These are phyloP conservation scores for Verbascum thapsus DNA, from an alignment of 257 asterid genomes.

Conservation along the genomic window DNA sequence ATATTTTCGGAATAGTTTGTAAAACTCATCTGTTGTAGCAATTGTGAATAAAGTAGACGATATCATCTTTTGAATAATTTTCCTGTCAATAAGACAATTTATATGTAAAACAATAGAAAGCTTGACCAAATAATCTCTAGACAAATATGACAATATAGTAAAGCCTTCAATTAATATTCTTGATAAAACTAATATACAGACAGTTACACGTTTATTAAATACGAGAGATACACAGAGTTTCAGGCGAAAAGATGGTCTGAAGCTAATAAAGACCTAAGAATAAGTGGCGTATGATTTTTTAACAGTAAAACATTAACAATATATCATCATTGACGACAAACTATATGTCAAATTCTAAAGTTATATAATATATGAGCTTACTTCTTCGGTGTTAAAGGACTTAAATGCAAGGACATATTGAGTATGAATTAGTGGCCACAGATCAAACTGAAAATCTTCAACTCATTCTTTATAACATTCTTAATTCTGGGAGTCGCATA, in stretches of 20 bases:
- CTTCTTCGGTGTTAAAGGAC: too few species aligned
- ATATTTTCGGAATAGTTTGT: slow-evolving; percentile 1
- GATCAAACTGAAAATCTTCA: neutral
- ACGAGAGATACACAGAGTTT: neutral
- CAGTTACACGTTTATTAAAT: slow-evolving; percentile 1
- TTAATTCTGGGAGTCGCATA: neutral
- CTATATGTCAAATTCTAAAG: neutral
- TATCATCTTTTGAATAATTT: slow-evolving; percentile 6
- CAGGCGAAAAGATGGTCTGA: neutral
- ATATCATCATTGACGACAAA: slow-evolving; percentile 3
- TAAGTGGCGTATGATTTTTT: neutral
- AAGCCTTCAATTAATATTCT: neutral
- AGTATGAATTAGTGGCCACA: neutral
- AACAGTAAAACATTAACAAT: neutral
- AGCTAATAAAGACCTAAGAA: slow-evolving; percentile 11
- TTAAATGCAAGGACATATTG: neutral
- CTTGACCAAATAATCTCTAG: neutral
- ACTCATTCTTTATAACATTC: neutral
- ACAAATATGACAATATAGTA: neutral
- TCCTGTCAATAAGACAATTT: slow-evolving; percentile 6
- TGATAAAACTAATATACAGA: neutral
- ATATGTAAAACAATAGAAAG: neutral
- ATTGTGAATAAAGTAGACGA: neutral
- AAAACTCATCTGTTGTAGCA: neutral
- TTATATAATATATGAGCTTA: neutral